Evolutionary conservation across 2,329 filamentous ascomycete genomes (phyloP).

Genomic region (Rosellinia necatrix): DNA sequence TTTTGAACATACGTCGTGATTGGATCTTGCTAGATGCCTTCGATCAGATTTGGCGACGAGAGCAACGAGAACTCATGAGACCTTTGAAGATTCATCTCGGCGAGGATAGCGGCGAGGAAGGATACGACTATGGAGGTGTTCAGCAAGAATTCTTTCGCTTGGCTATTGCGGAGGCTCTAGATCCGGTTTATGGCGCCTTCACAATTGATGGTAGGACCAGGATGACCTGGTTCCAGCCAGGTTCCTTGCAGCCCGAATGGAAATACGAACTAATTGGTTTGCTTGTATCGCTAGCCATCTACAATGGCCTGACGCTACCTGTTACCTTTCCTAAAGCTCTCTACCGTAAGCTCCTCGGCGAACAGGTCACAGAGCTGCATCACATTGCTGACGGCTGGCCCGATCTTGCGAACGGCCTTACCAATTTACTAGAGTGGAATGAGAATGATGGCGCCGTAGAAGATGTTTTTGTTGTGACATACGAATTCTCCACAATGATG

Average conservation of each 20-base stretch:
- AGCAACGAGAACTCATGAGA: constrained; percentile 78
- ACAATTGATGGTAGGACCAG: constrained; percentile 74
- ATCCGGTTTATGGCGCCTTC: constrained; percentile 80
- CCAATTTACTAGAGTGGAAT: constrained; percentile 74
- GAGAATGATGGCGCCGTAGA: constrained; percentile 75
- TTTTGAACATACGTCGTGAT: constrained; percentile 70
- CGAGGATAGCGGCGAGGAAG: constrained; percentile 81
- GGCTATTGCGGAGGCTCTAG: constrained; percentile 77
- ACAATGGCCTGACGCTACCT: constrained; percentile 90
- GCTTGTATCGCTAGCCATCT: constrained; percentile 86
- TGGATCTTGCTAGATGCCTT: constrained; percentile 75
- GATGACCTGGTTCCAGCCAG: constrained; percentile 87
- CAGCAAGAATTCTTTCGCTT: constrained; percentile 96
- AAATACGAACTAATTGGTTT: constrained; percentile 90
- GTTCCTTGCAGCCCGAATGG: constrained; percentile 80
- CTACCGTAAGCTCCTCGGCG: constrained; percentile 77
- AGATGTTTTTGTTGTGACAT: constrained; percentile 82
- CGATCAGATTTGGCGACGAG: constrained; percentile 86
- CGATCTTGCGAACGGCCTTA: constrained; percentile 74
- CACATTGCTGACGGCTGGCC: constrained; percentile 90
- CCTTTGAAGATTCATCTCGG: constrained; percentile 89
- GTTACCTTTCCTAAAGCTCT: constrained; percentile 85
- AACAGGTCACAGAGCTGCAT: constrained; percentile 70
- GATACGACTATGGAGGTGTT: constrained; percentile 91
- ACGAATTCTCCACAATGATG: constrained; percentile 75